A percentile compares a stretch with the other conserved stretches of the same genome.
Evolutionary conservation across 2,329 filamentous ascomycete genomes (phyloP).

Genomic region (Fusarium sp.): DNA sequence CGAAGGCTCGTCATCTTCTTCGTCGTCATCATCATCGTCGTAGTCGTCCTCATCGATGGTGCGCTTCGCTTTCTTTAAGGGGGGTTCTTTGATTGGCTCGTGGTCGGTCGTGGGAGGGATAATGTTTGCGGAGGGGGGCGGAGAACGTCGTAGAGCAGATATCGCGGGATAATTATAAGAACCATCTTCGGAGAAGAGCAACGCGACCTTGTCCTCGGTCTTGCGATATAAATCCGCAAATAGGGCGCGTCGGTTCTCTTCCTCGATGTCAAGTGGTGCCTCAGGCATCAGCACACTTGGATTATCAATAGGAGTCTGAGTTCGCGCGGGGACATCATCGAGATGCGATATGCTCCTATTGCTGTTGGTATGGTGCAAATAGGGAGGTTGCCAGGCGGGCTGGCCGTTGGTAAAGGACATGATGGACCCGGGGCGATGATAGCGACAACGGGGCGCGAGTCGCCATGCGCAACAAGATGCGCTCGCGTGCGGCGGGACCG

Average conservation of each 20-base stretch:
- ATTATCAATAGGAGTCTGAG: conserved; percentile 61
- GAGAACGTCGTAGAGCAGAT: conserved; percentile 60
- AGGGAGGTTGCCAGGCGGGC: conserved; percentile 70
- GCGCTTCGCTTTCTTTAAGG: conserved; percentile 78
- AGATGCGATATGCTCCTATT: conserved; percentile 63
- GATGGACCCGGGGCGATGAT: conserved; percentile 60
- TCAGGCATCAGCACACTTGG: conserved; percentile 65
- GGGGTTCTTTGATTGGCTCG: conserved; percentile 66
- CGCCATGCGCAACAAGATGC: conserved; percentile 65
- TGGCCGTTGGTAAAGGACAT: conserved; percentile 76
- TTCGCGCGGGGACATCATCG: conserved; percentile 67
- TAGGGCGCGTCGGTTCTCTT: conserved; percentile 75
- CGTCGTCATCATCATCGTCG: conserved; percentile 82
- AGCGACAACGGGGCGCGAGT: conserved; percentile 58
- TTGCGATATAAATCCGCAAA: conserved; percentile 82
- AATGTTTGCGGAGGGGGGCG: conserved; percentile 50
- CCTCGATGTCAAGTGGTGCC: conserved; percentile 68
- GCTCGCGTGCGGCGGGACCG: conserved; percentile 61
- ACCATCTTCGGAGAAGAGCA: conserved; percentile 73
- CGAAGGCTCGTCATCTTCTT: conserved; percentile 67
- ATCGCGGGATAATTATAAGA: conserved; percentile 62
- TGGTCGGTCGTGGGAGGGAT: conserved; percentile 68
- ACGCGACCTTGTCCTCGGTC: conserved; percentile 79
- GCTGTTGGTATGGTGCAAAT: conserved; percentile 58
- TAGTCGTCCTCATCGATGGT: conserved; percentile 87